Percentiles rank a stretch among this genome's conserved stretches.
Conservation (phyloP, 148 eudicot genomes). For the Euryodendron excelsum region DNA sequence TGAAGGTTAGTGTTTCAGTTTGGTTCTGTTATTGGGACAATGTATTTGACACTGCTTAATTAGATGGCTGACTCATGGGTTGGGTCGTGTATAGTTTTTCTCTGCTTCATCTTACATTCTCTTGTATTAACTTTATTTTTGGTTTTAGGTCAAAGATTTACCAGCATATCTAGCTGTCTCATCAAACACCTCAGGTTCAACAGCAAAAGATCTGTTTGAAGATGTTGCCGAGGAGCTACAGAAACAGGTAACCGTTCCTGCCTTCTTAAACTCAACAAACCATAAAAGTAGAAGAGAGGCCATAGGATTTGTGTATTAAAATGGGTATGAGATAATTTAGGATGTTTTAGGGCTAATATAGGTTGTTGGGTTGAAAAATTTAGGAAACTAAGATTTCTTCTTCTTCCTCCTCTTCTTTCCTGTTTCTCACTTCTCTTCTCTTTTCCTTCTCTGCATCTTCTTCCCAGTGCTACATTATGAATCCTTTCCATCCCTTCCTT, state of each 20-base stretch:
- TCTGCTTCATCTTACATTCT: conserved; percentile 14
- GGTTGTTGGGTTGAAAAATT: too few species aligned
- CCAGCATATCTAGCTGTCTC: conserved; percentile 84
- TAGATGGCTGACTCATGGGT: not conserved
- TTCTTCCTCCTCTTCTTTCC: too few species aligned
- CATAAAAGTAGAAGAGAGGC: not conserved
- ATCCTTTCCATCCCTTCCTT: too few species aligned
- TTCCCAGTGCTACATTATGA: too few species aligned
- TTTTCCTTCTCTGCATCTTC: too few species aligned
- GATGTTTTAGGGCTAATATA: too few species aligned
- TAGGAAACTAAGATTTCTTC: too few species aligned
- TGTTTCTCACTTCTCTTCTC: too few species aligned
- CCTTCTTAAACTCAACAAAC: not conserved
- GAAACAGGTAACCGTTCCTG: conserved; percentile 54
- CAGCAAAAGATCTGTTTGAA: conserved; percentile 89
- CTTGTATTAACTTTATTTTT: conserved; percentile 17
- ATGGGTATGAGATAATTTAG: conserved; percentile 2
- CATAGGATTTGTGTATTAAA: not conserved
- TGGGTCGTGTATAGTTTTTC: not conserved
- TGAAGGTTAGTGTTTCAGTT: conserved; percentile 50
- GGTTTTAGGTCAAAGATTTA: conserved; percentile 71
- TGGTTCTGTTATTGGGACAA: not conserved
- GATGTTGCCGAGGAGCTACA: conserved; percentile 90
- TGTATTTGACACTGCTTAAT: conserved; percentile 5
- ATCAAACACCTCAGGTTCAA: conserved; percentile 81